Evolutionary conservation across 1,284 basidiomycete species (phyloP), one percentile per base, ranked within the genome.

Genomic region (Microbotryum intermedium): DNA sequence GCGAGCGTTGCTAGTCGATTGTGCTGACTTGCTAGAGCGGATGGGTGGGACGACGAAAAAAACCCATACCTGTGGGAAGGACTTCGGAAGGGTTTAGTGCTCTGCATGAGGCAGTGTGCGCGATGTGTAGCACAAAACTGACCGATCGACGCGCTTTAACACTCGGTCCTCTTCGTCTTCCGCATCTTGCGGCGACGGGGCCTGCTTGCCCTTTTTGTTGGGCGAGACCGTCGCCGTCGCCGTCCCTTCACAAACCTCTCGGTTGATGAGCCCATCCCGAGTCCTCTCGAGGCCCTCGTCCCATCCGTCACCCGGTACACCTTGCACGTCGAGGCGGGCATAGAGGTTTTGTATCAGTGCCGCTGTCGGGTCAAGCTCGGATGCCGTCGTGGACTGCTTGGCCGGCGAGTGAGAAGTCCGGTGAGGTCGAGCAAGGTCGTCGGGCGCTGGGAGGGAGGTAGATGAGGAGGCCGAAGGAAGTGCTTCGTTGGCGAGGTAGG

Each of bases 231-330:
- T 20, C 26, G 43, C 20, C 29, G 26, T 52, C n/a, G 34, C 45
- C 13, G 39, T 45, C 3, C 50, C 54, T 4, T 52, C 43, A 1
- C 29, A 16, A 4, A 28, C 47, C 30, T 67, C 70, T 63, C 83
- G 71, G 81, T 84, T 23, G 77, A 78, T 66, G 62, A 61, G 82
- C 77, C 71, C 81, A 45, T 67, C 90, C 59, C 91, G 81, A n/a
- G 90, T 95, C 46, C 90, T 83, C 76, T 95, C 91, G 18, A 91
- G 80, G 43, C 91, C 91, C 68, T 93, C 90, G 68, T 87, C 86
- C 76, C 85, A 90, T 0, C 91, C 91, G 73, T 95, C 91, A 4
- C 91, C 91, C 71, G 84, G 87, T 30, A 95, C 91, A 23, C 91
- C 91, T 51, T 82, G 82, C 10, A 81, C 76, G 50, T 94, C 89